Conservation (phyloP, 805 yeast species). For the Candida corydali region DNA sequence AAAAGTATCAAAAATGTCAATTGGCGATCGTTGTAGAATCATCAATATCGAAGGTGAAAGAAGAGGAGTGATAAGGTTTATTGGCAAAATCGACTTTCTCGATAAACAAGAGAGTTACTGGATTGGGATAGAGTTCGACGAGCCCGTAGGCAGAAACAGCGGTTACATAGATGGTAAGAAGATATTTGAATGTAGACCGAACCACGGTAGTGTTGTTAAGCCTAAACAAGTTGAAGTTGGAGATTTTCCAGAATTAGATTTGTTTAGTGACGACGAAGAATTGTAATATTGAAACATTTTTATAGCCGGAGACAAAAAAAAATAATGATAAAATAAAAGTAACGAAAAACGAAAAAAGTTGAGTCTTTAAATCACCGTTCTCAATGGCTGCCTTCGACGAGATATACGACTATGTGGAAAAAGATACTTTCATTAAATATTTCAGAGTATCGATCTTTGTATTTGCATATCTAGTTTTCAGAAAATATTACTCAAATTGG, state of each 20-base stretch:
- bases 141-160: slow-evolving; percentile 82
- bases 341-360: slow-evolving; percentile 1
- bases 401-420: slow-evolving; percentile 32
- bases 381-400: slow-evolving; percentile 11
- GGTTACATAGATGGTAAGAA: slow-evolving; percentile 63
- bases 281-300: slow-evolving; percentile 2
- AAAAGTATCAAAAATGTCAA: slow-evolving; percentile 23
- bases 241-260: slow-evolving; percentile 50
- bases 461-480: slow-evolving; percentile 59
- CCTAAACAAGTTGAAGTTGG: slow-evolving; percentile 70
- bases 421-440: slow-evolving; percentile 41
- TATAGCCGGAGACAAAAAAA: slow-evolving; percentile 4
- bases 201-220: slow-evolving; percentile 75
- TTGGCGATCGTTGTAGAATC: slow-evolving; percentile 54
- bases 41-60: slow-evolving; percentile 48
- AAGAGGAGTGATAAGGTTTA: slow-evolving; percentile 63
- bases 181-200: slow-evolving; percentile 53
- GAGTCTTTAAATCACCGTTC: no score
- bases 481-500: slow-evolving; percentile 54
- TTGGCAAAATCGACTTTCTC: slow-evolving; percentile 66
- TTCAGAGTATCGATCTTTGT: slow-evolving; percentile 47
- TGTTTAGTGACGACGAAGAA: slow-evolving; percentile 44
- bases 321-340: not conserved
- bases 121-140: slow-evolving; percentile 85
- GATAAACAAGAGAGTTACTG: slow-evolving; percentile 50